Evolutionary conservation across 768 basidiomycete species (phyloP).

Genomic region (Boletus coccyginus): DNA sequence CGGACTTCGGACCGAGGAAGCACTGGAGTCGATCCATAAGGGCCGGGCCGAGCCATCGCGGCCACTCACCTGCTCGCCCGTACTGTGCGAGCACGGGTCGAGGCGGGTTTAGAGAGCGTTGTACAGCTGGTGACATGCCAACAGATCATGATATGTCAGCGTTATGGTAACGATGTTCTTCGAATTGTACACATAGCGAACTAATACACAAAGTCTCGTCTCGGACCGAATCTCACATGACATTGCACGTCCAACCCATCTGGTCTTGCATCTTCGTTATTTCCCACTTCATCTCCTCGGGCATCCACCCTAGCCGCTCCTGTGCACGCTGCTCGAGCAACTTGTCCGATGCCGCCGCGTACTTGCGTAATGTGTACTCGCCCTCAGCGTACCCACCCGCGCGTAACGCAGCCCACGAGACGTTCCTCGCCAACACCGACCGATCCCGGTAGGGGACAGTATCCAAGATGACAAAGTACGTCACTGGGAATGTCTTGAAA

Average conservation of each 20-base stretch:
- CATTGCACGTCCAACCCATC: neutral
- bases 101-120: too few species aligned
- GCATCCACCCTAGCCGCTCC: conserved; percentile 21
- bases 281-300: neutral
- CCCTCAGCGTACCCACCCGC: conserved; percentile 27
- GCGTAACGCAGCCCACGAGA: conserved; percentile 23
- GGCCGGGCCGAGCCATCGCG: too few species aligned
- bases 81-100: too few species aligned
- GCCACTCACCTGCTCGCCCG: too few species aligned
- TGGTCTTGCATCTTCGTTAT: conserved; percentile 9
- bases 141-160: too few species aligned
- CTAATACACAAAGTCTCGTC: too few species aligned
- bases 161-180: too few species aligned
- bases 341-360: conserved; percentile 16
- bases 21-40: too few species aligned
- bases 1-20: too few species aligned
- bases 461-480: conserved; percentile 30
- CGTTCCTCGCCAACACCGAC: conserved; percentile 1
- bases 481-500: conserved; percentile 32
- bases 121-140: too few species aligned
- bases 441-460: conserved; percentile 1
- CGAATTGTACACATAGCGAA: too few species aligned
- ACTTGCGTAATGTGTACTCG: conserved; percentile 13
- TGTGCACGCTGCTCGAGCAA: conserved; percentile 13
- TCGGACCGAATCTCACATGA: neutral